Evolutionary conservation across 108 stramenopile genomes (phyloP).

Genomic region (Aurantiochytrium sp.): DNA sequence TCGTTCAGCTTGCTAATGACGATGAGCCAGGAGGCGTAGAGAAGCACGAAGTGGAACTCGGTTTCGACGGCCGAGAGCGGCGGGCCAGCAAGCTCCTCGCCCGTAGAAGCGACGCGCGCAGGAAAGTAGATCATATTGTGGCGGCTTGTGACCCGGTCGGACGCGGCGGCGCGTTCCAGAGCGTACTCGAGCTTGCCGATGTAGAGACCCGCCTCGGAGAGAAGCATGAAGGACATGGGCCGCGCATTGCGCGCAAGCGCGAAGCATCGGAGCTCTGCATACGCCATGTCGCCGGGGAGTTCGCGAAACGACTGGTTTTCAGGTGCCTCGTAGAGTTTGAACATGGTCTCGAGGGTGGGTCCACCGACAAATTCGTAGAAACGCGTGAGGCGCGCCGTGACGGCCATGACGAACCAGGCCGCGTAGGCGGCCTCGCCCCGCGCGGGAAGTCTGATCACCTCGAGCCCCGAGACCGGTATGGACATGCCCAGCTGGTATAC

Average conservation of each 20-base stretch:
- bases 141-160: background rate
- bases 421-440: background rate
- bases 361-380: background rate
- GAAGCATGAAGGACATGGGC: background rate
- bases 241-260: background rate
- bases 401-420: background rate
- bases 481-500: background rate
- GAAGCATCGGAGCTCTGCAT: background rate
- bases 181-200: background rate
- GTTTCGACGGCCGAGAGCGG: conserved; percentile 3
- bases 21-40: background rate
- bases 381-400: background rate
- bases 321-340: background rate
- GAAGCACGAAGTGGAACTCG: conserved; percentile 1
- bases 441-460: background rate
- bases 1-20: background rate
- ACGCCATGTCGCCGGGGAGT: background rate
- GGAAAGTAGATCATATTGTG: conserved; percentile 27
- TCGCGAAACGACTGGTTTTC: background rate
- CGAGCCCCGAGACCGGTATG: background rate
- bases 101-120: background rate
- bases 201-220: conserved; percentile 18
- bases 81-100: background rate
- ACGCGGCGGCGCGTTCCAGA: background rate
- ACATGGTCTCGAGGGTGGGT: background rate